These are phyloP conservation scores for Clathrus columnatus DNA, from an alignment of 768 basidiomycete genomes.

Conservation along the genomic window DNA sequence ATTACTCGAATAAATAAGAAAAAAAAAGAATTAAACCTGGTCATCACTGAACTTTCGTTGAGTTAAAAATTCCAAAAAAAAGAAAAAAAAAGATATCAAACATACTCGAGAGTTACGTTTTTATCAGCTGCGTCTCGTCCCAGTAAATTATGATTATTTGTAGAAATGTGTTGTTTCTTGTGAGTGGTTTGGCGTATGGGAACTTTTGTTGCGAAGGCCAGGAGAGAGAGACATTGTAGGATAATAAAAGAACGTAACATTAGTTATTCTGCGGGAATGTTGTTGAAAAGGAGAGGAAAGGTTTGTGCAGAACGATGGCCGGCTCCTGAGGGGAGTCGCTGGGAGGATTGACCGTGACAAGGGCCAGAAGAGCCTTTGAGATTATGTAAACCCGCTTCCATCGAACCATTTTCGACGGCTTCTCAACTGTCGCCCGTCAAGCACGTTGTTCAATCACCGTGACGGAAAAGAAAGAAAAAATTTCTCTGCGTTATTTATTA, in stretches of 20 bases:
- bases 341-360: no score
- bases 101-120: not conserved
- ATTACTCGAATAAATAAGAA: constrained; percentile 5
- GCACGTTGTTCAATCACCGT: no score
- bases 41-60: not conserved
- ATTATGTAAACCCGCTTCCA: no score
- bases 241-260: constrained; percentile 3
- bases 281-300: not conserved
- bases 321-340: no score
- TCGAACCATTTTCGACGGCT: no score
- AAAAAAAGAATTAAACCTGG: not conserved
- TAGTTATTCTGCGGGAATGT: no score
- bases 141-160: not conserved
- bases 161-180: not conserved
- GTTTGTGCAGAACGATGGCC: no score
- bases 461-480: no score
- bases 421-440: no score
- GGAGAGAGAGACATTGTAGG: not conserved
- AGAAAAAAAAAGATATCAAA: not conserved
- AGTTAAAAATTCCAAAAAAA: not conserved
- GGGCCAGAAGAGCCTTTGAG: no score
- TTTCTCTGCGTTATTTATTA: no score
- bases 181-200: not conserved
- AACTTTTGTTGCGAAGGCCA: not conserved
- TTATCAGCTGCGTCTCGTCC: not conserved